Evolutionary conservation across 805 yeast species (phyloP), one percentile per base, ranked within the genome.

Genomic region (Cyberlindnera amylophila): DNA sequence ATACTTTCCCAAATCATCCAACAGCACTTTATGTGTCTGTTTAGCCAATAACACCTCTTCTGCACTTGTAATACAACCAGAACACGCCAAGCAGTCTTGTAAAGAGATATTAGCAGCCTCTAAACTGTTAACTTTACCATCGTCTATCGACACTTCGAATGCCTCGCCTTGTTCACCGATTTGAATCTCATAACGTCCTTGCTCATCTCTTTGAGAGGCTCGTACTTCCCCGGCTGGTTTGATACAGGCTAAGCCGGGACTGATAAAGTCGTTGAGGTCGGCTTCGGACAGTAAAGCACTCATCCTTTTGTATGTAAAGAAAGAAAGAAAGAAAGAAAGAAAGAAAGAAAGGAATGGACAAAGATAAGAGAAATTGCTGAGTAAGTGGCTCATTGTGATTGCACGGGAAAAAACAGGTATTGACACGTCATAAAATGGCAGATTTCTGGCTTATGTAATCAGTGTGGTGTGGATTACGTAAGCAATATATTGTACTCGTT

Each of bases 61-160:
- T n/a, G 96, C 95, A 4, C 96, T 86, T 0, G 99, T 93, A 41
- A 93, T 88, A 62, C 99, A 93, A 0, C 99, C 99, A 8, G 95
- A 81, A 59, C 99, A 93, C 0, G 99, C 99, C 41, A 93, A 69
- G 64, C 99, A 93, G 67, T 93, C 99, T 15, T 89, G 82, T 38
- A 93, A 66, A 2, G 93, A 84, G 36, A 93, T 91, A 50, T 86
- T 91, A 0, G 97, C 98, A 39, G 88, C 81, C 21, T 82, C 74
- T 6, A 88, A 67, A 15, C 69, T 49, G 10, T 38, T 44, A 1
- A 72, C 70, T 4, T 70, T 57, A 6, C 67, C 66, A 18, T 78
- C 80, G 46, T 78, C 81, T 35, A 74, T 72, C 6, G 82, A 77
- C 3, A 88, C 89, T 52, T 86, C 90, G 9, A 79, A 55, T 7